Conservation (phyloP, 495 filamentous ascomycete genomes). For the Penicillium soppii region DNA sequence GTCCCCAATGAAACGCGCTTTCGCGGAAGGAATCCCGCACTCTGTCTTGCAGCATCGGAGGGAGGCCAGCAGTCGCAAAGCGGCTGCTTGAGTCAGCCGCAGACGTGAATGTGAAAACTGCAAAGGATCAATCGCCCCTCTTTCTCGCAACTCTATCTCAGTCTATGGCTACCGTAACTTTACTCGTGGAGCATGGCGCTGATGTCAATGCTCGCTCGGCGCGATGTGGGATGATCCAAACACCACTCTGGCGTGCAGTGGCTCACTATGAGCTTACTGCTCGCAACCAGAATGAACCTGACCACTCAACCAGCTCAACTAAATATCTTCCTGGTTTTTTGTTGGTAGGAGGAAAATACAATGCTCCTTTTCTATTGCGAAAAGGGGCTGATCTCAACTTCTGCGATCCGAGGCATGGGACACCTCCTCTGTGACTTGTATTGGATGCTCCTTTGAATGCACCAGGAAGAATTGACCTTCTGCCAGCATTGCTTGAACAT, state of each 20-base stretch:
- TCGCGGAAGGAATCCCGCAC: neutral
- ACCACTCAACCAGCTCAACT: neutral
- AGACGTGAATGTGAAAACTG: neutral
- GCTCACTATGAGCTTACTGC: too few species aligned
- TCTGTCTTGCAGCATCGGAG: neutral
- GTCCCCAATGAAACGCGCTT: neutral
- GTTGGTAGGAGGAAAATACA: too few species aligned
- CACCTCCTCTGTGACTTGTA: neutral
- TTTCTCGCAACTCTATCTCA: neutral
- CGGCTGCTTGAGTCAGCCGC: neutral
- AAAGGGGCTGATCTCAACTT: neutral
- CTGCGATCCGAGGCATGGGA: neutral
- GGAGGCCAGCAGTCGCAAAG: neutral
- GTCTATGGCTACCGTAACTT: neutral
- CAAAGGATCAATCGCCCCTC: neutral
- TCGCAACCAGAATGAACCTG: neutral
- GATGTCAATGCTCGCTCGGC: neutral
- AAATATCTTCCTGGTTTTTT: too few species aligned
- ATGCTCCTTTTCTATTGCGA: neutral
- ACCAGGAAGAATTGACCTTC: neutral
- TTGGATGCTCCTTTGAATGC: neutral
- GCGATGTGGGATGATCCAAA: neutral
- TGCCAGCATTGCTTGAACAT: neutral
- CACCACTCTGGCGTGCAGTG: neutral
- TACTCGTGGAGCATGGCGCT: neutral